phyloP scores from a whole-genome alignment of 129 eudicot genomes.

The Smallanthus sonchifolius region DNA sequence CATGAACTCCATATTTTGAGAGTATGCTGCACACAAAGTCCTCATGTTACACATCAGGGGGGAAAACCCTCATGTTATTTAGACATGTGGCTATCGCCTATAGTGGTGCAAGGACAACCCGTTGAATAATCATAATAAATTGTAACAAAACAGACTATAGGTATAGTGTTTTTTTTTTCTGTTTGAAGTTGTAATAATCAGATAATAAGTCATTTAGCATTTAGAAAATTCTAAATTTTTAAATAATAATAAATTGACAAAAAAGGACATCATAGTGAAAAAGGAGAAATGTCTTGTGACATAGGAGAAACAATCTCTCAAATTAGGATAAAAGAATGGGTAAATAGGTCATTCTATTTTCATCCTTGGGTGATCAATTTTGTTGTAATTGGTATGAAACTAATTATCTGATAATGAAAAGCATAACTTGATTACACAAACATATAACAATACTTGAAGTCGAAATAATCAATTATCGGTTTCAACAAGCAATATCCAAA shows the following conservation, averaged over 20 bases:
- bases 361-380: neutral
- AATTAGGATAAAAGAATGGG: neutral
- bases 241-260: no score
- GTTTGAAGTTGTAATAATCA: no score
- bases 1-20: slow-evolving; percentile 86
- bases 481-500: neutral
- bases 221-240: no score
- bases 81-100: neutral
- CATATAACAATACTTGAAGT: neutral
- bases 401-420: neutral
- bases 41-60: neutral
- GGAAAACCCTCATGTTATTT: neutral
- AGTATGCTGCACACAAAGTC: slow-evolving; percentile 54
- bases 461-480: neutral
- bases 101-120: neutral
- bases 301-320: neutral
- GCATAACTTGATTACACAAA: neutral
- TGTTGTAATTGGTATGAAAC: neutral
- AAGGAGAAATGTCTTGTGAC: neutral
- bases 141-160: neutral
- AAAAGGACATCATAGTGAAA: no score
- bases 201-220: no score
- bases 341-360: neutral
- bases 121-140: neutral
- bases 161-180: no score